Conservation (phyloP, 1,139 yeast genomes). For the Suhomyces yuchorum region DNA sequence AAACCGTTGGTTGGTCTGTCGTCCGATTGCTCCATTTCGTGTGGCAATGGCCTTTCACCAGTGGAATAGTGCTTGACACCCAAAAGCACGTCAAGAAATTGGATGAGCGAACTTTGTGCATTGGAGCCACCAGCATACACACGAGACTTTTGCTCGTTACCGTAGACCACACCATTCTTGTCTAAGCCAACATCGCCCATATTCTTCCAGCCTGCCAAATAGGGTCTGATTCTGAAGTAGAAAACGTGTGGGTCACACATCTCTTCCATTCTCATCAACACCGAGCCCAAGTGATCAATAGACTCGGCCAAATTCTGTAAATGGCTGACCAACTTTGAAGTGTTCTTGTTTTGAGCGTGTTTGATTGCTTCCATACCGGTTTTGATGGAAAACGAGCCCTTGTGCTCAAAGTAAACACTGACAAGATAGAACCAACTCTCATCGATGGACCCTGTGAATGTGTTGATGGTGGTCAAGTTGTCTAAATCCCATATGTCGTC, state of each 20-base stretch:
- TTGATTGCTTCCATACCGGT: slow-evolving; percentile 64
- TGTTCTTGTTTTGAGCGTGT: slow-evolving; percentile 34
- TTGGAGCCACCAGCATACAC: slow-evolving; percentile 87
- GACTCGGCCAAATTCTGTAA: slow-evolving; percentile 72
- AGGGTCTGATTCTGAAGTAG: slow-evolving; percentile 84
- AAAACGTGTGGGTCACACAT: slow-evolving; percentile 95
- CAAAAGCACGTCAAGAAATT: slow-evolving; percentile 76
- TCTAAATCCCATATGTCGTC: slow-evolving; percentile 53
- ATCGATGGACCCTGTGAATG: slow-evolving; percentile 88
- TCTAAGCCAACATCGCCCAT: slow-evolving; percentile 84
- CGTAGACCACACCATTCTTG: slow-evolving; percentile 77
- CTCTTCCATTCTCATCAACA: slow-evolving; percentile 83
- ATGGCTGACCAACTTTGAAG: slow-evolving; percentile 39
- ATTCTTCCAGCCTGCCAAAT: slow-evolving; percentile 90
- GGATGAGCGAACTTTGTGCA: slow-evolving; percentile 89
- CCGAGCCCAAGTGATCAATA: slow-evolving; percentile 74
- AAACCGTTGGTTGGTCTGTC: slow-evolving; percentile 51
- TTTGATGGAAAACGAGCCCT: slow-evolving; percentile 68
- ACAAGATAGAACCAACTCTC: slow-evolving; percentile 94
- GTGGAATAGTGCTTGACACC: slow-evolving; percentile 79
- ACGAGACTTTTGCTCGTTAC: slow-evolving; percentile 60
- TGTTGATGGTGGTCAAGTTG: slow-evolving; percentile 74
- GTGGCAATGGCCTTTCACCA: slow-evolving; percentile 57
- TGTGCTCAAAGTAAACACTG: slow-evolving; percentile 81
- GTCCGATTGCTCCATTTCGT: slow-evolving; percentile 15